Conservation (phyloP, 371 early-diverging fungal species). For the Mortierella sp. region DNA sequence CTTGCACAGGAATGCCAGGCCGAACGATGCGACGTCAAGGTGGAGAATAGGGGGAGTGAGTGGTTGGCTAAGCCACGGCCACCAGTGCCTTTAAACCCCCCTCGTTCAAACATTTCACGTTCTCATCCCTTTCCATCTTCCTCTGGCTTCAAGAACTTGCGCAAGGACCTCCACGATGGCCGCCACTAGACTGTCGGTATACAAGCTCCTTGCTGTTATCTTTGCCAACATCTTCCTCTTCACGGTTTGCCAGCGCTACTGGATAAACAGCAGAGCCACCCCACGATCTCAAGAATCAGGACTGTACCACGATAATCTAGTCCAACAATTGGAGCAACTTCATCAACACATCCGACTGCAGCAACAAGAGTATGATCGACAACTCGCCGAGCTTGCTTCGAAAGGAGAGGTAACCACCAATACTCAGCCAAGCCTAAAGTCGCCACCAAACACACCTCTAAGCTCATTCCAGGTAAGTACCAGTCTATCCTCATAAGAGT, state of each 20-base stretch:
- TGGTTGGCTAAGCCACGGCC: no score
- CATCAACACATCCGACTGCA: neutral
- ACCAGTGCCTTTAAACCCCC: no score
- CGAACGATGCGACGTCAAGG: no score
- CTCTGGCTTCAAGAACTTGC: no score
- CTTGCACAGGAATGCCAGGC: no score
- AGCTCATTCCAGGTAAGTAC: no score
- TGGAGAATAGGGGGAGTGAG: no score
- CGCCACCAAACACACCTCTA: no score
- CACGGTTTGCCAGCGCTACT: slow-evolving; percentile 1
- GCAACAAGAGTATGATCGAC: neutral
- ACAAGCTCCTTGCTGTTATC: slow-evolving; percentile 2
- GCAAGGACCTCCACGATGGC: slow-evolving; percentile 2
- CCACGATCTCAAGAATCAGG: neutral
- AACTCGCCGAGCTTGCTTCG: neutral
- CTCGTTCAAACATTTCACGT: no score
- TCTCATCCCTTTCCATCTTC: no score
- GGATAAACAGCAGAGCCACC: neutral
- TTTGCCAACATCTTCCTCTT: neutral
- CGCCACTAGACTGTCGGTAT: slow-evolving; percentile 12
- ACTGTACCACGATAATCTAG: neutral
- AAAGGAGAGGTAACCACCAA: no score
- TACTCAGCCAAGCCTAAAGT: neutral
- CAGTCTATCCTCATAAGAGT: no score
- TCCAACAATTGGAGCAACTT: neutral